phyloP scores from a whole-genome alignment of 495 filamentous ascomycete species.

The Xylaria telfairii region DNA sequence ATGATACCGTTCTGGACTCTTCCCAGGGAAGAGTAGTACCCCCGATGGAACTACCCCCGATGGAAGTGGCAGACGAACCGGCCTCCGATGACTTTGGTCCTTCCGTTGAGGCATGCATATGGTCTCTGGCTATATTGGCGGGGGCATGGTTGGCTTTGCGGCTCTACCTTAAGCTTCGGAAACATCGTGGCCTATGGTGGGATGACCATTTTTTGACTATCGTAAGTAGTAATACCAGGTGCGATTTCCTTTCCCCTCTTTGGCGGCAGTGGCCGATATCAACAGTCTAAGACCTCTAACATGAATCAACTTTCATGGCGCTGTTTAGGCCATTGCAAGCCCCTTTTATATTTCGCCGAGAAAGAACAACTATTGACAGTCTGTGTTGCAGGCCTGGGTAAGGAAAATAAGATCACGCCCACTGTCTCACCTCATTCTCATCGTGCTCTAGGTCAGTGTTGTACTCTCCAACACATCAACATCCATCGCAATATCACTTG shows the following conservation, averaged over 20 bases:
- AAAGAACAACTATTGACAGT: neutral
- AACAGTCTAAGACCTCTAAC: neutral
- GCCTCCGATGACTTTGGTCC: constrained; percentile 1
- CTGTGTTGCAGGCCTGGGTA: constrained; percentile 6
- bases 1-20: neutral
- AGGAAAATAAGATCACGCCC: neutral
- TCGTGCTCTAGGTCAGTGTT: constrained; percentile 28
- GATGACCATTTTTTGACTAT: constrained; percentile 33
- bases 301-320: neutral
- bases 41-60: neutral
- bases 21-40: constrained; percentile 5
- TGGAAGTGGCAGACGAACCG: neutral
- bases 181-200: constrained; percentile 37
- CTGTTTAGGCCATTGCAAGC: neutral
- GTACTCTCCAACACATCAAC: constrained; percentile 27
- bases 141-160: constrained; percentile 32
- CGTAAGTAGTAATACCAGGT: neutral
- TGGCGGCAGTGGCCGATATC: neutral
- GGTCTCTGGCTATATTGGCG: constrained; percentile 12
- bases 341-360: neutral
- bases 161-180: constrained; percentile 40
- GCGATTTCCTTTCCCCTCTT: neutral
- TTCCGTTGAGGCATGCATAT: constrained; percentile 7
- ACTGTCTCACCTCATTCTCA: neutral
- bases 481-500: constrained; percentile 26